A percentile compares a stretch with the other conserved stretches of the same genome.
Evolutionary conservation across 2,329 filamentous ascomycete species (phyloP).

Genomic region (Thielaviopsis populi): DNA sequence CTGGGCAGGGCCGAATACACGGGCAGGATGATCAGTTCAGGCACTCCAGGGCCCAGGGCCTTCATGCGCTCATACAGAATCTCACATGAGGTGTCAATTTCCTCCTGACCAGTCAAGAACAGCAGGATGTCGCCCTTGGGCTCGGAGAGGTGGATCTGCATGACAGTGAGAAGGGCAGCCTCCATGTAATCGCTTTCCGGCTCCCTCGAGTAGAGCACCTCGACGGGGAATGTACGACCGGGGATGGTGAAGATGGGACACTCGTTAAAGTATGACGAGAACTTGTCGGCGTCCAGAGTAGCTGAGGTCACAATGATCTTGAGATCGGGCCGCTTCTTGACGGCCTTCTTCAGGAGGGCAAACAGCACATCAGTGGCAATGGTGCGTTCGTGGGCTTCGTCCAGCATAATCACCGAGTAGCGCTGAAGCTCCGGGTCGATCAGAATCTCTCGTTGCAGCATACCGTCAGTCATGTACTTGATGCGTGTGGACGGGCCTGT

Average conservation of each 20-base stretch:
- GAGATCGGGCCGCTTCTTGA: conserved; percentile 71
- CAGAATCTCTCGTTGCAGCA: conserved; percentile 89
- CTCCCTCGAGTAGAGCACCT: conserved; percentile 87
- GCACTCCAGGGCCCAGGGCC: conserved; percentile 74
- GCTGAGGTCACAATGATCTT: conserved; percentile 95
- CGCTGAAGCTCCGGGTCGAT: conserved; percentile 76
- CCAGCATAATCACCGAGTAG: conserved; percentile 95
- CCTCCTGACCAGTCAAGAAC: conserved; percentile 93
- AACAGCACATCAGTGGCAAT: conserved; percentile 94
- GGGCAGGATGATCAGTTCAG: conserved; percentile 80
- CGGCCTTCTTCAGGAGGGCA: conserved; percentile 80
- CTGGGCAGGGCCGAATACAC: conserved; percentile 91
- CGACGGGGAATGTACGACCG: conserved; percentile 86
- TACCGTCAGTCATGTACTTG: conserved; percentile 99
- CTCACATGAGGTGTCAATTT: conserved; percentile 91
- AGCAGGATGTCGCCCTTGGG: conserved; percentile 87
- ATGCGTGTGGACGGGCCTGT: conserved; percentile 79
- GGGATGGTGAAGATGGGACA: conserved; percentile 96
- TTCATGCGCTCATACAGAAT: conserved; percentile 94
- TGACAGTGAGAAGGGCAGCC: conserved; percentile 83
- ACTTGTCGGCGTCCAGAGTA: conserved; percentile 93
- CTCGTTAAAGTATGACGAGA: conserved; percentile 88
- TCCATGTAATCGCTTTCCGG: conserved; percentile 94
- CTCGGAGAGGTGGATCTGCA: conserved; percentile 95
- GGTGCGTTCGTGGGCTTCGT: conserved; percentile 94